phyloP scores from a whole-genome alignment of 192 early-diverging fungal species.

The Linderina pennispora region DNA sequence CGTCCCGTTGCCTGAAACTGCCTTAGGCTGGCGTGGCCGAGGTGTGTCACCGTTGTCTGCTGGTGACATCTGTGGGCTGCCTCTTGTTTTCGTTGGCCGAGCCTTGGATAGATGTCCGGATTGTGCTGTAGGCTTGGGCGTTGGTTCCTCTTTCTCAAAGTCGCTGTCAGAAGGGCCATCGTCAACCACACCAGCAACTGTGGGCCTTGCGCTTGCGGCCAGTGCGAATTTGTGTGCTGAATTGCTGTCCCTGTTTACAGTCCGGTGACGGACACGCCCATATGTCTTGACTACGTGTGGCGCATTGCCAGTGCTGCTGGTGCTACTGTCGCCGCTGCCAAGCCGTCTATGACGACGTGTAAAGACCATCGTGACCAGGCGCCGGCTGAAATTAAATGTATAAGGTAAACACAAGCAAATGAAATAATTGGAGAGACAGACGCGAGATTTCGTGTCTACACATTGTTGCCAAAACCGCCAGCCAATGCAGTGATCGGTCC shows the following conservation, averaged over 20 bases:
- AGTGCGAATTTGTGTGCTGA: slow-evolving; percentile 33
- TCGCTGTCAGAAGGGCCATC: slow-evolving; percentile 35
- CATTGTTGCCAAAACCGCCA: too few species aligned
- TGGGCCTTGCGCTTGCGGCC: slow-evolving; percentile 15
- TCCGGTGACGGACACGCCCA: slow-evolving; percentile 34
- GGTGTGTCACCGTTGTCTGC: too few species aligned
- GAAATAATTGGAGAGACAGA: not conserved
- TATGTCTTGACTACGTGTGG: slow-evolving; percentile 42
- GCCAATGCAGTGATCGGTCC: too few species aligned
- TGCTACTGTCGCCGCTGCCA: slow-evolving; percentile 6
- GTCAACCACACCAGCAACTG: slow-evolving; percentile 27
- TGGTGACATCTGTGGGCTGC: too few species aligned
- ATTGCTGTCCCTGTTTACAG: slow-evolving; percentile 22
- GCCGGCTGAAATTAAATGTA: too few species aligned
- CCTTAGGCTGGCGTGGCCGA: too few species aligned
- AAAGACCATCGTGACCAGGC: slow-evolving; percentile 34
- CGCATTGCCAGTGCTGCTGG: not conserved
- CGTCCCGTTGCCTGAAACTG: too few species aligned
- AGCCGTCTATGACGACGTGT: slow-evolving; percentile 26
- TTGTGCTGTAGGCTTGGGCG: not conserved
- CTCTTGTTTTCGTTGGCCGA: not conserved
- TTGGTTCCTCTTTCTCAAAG: slow-evolving; percentile 14
- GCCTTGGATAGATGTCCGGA: not conserved
- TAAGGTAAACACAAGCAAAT: not conserved
- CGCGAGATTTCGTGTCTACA: too few species aligned